Evolutionary conservation across 2,329 filamentous ascomycete species (phyloP), one percentile per base, ranked within the genome.

Genomic region (Escovopsis sp.): DNA sequence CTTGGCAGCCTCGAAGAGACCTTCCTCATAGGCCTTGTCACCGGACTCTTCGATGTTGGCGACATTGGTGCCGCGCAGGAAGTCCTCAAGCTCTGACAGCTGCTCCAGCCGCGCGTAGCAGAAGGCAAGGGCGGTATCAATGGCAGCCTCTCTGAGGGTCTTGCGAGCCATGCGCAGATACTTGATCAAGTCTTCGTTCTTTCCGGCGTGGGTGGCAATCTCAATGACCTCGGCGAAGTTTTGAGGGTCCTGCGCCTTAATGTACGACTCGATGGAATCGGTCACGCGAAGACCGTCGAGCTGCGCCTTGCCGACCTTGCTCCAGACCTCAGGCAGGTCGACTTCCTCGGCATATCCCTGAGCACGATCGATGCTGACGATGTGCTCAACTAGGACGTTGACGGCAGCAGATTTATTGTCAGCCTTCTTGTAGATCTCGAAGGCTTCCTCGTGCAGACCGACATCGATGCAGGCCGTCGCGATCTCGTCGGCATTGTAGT

Each of bases 371-470:
- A 98, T 96, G 68, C 86, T 94, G 51, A 98, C 88, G 48, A 98
- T 78, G 52, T 98, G 79, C 52, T 98, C 90, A 18, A 98, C 83
- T 5, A 98, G 76, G 21, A 98, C 90, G 44, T 88, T 81, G 48
- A 83, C 82, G 21, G 92, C 90, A 34, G 82, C 80, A 36, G 72
- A 67, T 58, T 93, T 86, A 60, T 93, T 86, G 53, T 80, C 77
- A 46, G 87, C 82, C 72, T 98, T 98, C 76, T 96, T 96, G 71
- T 86, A 93, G 47, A 98, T 90, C 62, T 94, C 85, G 47, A 98
- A 94, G 2, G 90, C 90, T 59, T 98, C 92, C 58, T 98, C 92
- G 51, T 83, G 84, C 46, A 98, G 72, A 41, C 90, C 90, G 39
- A 96, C 86, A 39, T 93, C 83, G 49, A 96, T 90, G 61, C 86